Percentiles rank a stretch among this genome's conserved stretches.
phyloP scores from a whole-genome alignment of 164 flowering plant species.

The Vitis cinerea region DNA sequence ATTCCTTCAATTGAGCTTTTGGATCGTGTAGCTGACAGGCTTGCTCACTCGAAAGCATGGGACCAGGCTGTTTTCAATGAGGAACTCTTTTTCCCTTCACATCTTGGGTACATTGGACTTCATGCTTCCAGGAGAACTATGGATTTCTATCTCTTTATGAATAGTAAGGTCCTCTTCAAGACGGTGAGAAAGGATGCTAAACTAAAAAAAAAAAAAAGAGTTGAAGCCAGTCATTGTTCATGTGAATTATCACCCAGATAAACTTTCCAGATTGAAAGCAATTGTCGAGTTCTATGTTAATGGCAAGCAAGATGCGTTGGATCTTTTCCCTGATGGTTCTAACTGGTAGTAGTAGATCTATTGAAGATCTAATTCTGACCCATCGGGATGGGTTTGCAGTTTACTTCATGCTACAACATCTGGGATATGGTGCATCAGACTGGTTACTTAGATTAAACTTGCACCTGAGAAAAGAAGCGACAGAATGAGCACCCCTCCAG shows the following conservation, averaged over 20 bases:
- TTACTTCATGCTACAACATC: too few relatives aligned
- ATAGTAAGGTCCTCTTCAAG: constrained; percentile 93
- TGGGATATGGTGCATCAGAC: too few relatives aligned
- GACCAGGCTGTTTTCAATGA: constrained; percentile 98
- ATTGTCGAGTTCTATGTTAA: constrained; percentile 73
- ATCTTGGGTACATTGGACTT: constrained; percentile 86
- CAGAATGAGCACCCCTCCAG: too few relatives aligned
- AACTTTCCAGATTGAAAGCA: constrained; percentile 83
- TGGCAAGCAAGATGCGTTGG: constrained; percentile 82
- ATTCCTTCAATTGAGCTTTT: too few relatives aligned
- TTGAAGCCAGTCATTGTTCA: constrained; percentile 86
- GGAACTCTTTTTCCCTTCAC: constrained; percentile 87
- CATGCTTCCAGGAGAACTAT: constrained; percentile 84
- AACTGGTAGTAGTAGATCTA: constrained; percentile 29
- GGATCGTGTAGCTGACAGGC: constrained; percentile 39
- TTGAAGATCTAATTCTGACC: background rate
- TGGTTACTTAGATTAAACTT: too few relatives aligned
- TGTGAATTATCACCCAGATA: constrained; percentile 93
- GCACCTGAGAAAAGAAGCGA: too few relatives aligned
- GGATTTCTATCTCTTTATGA: constrained; percentile 90
- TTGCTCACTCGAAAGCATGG: constrained; percentile 59
- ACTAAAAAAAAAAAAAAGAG: constrained; percentile 34
- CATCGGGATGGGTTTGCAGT: too few relatives aligned
- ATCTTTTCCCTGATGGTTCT: constrained; percentile 92
- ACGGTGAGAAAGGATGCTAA: constrained; percentile 72